phyloP scores from a whole-genome alignment of 2,329 filamentous ascomycete genomes.

The Pseudofabraea citricarpa region DNA sequence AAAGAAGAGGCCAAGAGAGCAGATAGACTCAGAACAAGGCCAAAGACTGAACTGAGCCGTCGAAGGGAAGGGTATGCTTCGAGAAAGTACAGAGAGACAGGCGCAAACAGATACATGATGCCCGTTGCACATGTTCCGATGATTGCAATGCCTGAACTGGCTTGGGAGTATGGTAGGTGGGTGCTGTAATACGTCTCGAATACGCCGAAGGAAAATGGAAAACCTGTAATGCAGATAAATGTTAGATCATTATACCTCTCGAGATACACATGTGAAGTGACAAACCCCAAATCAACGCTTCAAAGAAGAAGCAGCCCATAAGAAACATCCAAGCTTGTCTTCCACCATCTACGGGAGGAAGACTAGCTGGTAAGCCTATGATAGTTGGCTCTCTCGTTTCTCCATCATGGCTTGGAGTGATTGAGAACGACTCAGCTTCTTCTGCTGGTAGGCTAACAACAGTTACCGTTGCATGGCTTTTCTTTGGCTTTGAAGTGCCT shows the following conservation, averaged over 20 bases:
- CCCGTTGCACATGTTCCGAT: slow-evolving; percentile 32
- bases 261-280: background rate
- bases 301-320: slow-evolving; percentile 44
- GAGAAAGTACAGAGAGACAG: slow-evolving; percentile 16
- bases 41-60: slow-evolving; percentile 23
- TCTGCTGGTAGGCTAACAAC: too few relatives aligned
- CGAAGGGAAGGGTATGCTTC: slow-evolving; percentile 27
- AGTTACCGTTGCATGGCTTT: too few relatives aligned
- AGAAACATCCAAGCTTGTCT: slow-evolving; percentile 48
- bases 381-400: too few relatives aligned
- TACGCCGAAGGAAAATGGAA: slow-evolving; percentile 34
- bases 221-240: slow-evolving; percentile 19
- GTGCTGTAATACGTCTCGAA: slow-evolving; percentile 39
- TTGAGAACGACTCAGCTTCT: too few relatives aligned
- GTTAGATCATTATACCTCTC: background rate
- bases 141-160: slow-evolving; percentile 35
- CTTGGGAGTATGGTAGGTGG: slow-evolving; percentile 29
- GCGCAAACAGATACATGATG: slow-evolving; percentile 22
- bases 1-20: slow-evolving; percentile 37
- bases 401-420: too few relatives aligned
- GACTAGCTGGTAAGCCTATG: too few relatives aligned
- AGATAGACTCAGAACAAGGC: slow-evolving; percentile 31
- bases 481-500: too few relatives aligned
- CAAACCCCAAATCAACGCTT: slow-evolving; percentile 48
- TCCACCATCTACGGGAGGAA: slow-evolving; percentile 43